Evolutionary conservation across 306 rosid genomes (phyloP).

Genomic region (Leucaena leucocephala): DNA sequence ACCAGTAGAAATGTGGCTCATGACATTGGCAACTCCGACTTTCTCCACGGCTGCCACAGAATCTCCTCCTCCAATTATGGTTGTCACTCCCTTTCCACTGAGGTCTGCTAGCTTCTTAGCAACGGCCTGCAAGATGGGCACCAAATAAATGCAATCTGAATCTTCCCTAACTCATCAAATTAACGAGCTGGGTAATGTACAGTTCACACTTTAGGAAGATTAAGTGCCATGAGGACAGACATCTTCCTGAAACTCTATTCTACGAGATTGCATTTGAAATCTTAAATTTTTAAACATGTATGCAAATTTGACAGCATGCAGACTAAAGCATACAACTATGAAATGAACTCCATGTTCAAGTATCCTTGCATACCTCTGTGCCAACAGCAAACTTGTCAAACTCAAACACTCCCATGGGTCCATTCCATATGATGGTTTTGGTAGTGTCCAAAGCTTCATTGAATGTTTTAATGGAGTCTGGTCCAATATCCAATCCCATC

Average conservation of each 20-base stretch:
- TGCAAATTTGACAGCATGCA: not conserved
- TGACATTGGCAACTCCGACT: constrained; percentile 89
- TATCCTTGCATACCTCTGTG: constrained; percentile 72
- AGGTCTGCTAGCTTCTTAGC: constrained; percentile 97
- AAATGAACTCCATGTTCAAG: constrained; percentile 18
- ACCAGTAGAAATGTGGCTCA: constrained; percentile 99
- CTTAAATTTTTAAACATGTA: not conserved
- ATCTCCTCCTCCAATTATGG: constrained; percentile 99
- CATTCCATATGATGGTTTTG: constrained; percentile 95
- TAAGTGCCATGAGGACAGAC: constrained; percentile 5
- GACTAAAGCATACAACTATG: not conserved
- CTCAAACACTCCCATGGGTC: constrained; percentile 99
- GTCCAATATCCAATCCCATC: constrained; percentile 99
- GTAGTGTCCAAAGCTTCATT: constrained; percentile 82
- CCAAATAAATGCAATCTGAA: constrained; percentile 17
- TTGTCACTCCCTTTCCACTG: constrained; percentile 94
- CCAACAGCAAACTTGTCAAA: constrained; percentile 95
- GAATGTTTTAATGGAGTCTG: constrained; percentile 90
- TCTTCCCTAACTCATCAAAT: constrained; percentile 2
- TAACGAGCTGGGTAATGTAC: constrained; percentile 10
- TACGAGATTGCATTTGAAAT: not conserved
- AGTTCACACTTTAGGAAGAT: constrained; percentile 18
- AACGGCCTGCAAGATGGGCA: constrained; percentile 59
- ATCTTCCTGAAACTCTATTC: constrained; percentile 16
- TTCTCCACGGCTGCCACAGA: constrained; percentile 99